Conservation (phyloP, 2,329 filamentous ascomycete genomes). For the Aspergillus transmontanensis region DNA sequence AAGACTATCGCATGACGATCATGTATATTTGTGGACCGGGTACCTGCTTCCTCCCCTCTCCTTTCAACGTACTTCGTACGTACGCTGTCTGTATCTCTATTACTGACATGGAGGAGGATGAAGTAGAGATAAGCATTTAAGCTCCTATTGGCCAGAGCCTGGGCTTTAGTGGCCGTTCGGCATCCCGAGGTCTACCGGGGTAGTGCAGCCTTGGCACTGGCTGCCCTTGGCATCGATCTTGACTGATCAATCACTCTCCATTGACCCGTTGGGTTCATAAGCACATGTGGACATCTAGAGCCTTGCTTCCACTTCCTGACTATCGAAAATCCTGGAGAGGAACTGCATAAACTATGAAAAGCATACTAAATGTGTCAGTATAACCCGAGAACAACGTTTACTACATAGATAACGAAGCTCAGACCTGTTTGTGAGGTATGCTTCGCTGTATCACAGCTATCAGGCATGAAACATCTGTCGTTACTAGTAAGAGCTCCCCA, state of each 20-base stretch:
- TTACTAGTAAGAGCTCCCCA: background rate
- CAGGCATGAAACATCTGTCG: background rate
- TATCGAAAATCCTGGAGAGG: background rate
- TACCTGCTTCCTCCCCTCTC: background rate
- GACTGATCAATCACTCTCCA: background rate
- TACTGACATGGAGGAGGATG: background rate
- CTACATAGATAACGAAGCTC: background rate
- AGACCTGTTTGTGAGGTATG: background rate
- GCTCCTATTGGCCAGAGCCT: constrained; percentile 23
- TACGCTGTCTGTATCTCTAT: background rate
- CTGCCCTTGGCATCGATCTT: background rate
- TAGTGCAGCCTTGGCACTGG: constrained; percentile 17
- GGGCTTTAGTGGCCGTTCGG: constrained; percentile 12
- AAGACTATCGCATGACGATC: background rate
- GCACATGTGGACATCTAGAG: background rate
- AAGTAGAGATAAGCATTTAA: constrained; percentile 28
- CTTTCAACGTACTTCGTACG: background rate
- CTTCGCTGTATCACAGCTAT: background rate
- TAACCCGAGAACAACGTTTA: background rate
- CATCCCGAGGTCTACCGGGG: constrained; percentile 21
- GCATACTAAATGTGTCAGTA: background rate
- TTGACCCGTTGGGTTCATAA: no score
- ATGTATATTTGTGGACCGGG: background rate
- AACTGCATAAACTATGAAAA: background rate
- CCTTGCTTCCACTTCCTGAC: background rate